A percentile compares a stretch with the other conserved stretches of the same genome.
Evolutionary conservation across 73 alveolate species (phyloP).

Genomic region (Stentor coeruleus): DNA sequence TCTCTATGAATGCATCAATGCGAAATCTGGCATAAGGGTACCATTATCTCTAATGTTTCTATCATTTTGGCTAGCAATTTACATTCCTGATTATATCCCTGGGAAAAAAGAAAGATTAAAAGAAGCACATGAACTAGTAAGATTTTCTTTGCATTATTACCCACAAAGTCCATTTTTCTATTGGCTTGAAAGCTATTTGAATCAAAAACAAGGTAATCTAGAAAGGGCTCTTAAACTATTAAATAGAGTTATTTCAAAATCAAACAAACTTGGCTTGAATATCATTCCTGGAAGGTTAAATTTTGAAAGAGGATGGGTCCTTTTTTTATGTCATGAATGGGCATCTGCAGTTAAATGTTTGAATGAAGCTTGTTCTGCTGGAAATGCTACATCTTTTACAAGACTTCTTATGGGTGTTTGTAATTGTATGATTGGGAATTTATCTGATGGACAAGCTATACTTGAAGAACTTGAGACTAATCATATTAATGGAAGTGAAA

Average conservation of each 20-base stretch:
- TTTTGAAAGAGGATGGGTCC: slow-evolving; percentile 32
- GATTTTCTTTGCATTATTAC: slow-evolving; percentile 24
- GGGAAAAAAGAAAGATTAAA: slow-evolving; percentile 25
- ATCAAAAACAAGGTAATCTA: slow-evolving; percentile 3
- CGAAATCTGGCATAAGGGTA: slow-evolving; percentile 24
- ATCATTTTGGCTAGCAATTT: slow-evolving; percentile 20
- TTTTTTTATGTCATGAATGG: slow-evolving; percentile 21
- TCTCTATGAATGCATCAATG: slow-evolving; percentile 31
- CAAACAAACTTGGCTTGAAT: not conserved
- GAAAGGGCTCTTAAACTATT: not conserved
- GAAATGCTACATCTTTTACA: slow-evolving; percentile 15
- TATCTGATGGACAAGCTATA: not conserved
- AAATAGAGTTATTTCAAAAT: not conserved
- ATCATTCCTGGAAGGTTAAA: slow-evolving; percentile 13
- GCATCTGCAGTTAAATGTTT: not conserved
- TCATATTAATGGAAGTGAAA: not conserved
- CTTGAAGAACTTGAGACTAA: not conserved
- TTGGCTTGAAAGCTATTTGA: slow-evolving; percentile 28
- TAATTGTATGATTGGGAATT: slow-evolving; percentile 31
- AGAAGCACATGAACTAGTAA: slow-evolving; percentile 28
- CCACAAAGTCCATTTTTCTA: slow-evolving; percentile 20
- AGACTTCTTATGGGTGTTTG: slow-evolving; percentile 25
- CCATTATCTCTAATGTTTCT: slow-evolving; percentile 29
- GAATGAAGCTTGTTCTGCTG: not conserved
- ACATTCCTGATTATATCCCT: slow-evolving; percentile 32